Conservation (phyloP, 2,329 filamentous ascomycete genomes). For the Phialophora tarda region DNA sequence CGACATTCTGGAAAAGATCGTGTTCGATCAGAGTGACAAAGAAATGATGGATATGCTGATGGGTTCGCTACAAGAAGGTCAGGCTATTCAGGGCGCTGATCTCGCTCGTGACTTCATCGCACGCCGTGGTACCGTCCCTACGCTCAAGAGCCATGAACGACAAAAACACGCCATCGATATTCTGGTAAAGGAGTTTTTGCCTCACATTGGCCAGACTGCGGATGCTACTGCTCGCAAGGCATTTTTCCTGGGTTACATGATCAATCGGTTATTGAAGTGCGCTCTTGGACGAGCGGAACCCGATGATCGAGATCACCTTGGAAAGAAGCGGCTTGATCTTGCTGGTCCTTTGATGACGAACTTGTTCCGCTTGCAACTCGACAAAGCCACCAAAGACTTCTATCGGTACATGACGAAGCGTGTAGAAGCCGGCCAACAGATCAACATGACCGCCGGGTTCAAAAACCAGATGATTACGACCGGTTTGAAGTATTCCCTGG, state of each 20-base stretch:
- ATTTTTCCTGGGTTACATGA: conserved; percentile 99
- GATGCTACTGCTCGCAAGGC: conserved; percentile 95
- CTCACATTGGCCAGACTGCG: conserved; percentile 93
- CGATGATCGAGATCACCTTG: conserved; percentile 97
- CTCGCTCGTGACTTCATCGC: conserved; percentile 95
- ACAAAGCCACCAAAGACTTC: conserved; percentile 88
- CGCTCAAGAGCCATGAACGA: conserved; percentile 76
- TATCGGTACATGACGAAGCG: conserved; percentile 90
- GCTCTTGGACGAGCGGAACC: conserved; percentile 90
- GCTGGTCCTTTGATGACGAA: conserved; percentile 95
- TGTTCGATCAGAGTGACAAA: conserved; percentile 91
- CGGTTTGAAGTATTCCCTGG: conserved; percentile 93
- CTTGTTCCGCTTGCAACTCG: conserved; percentile 89
- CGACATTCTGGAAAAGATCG: conserved; percentile 97
- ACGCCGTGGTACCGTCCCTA: conserved; percentile 78
- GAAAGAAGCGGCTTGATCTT: conserved; percentile 96
- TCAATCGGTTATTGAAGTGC: conserved; percentile 92
- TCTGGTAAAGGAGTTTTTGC: conserved; percentile 93
- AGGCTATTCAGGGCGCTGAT: conserved; percentile 93
- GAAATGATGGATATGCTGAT: conserved; percentile 98
- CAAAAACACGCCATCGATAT: conserved; percentile 93
- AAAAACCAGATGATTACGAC: conserved; percentile 91
- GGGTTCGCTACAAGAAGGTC: conserved; percentile 95
- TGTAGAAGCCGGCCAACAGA: conserved; percentile 85
- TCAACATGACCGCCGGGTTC: conserved; percentile 87